Percentiles rank a stretch among this genome's conserved stretches.
phyloP scores from a whole-genome alignment of 257 asterid species.

The Rehmannia glutinosa region DNA sequence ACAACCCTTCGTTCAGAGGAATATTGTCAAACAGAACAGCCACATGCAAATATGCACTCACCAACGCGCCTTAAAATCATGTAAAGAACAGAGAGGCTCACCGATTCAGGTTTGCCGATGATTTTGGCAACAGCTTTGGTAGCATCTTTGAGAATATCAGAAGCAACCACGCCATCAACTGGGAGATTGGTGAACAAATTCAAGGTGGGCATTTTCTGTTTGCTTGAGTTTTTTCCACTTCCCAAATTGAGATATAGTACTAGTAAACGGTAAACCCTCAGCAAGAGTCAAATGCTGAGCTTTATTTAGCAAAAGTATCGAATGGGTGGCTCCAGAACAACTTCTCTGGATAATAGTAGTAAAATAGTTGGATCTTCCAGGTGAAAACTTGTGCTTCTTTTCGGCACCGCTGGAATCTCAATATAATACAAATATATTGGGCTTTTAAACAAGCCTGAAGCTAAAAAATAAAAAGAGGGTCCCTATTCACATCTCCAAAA shows the following conservation, averaged over 20 bases:
- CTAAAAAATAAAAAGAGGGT: no score
- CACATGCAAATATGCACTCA: background rate
- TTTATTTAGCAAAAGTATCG: background rate
- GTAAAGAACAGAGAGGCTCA: constrained; percentile 16
- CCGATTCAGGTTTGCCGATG: constrained; percentile 93
- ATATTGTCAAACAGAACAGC: constrained; percentile 10
- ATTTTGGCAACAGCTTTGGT: constrained; percentile 92
- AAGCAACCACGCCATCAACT: constrained; percentile 85
- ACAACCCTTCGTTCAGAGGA: constrained; percentile 1
- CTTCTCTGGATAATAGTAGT: background rate
- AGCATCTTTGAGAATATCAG: constrained; percentile 91
- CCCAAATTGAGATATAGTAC: background rate
- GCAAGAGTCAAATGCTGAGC: background rate
- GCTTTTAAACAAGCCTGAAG: no score
- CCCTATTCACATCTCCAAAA: no score
- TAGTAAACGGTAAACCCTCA: no score
- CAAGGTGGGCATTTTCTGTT: constrained; percentile 71
- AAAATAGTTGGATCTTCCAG: no score
- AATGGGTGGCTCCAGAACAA: constrained; percentile 11
- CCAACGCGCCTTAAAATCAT: constrained; percentile 35
- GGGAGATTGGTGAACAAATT: constrained; percentile 82
- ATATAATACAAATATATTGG: no score
- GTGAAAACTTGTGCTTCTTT: no score
- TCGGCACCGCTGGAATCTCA: no score
- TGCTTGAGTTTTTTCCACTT: background rate